Evolutionary conservation across 73 alveolate species (phyloP).

Genomic region (Symbiodinium natans): DNA sequence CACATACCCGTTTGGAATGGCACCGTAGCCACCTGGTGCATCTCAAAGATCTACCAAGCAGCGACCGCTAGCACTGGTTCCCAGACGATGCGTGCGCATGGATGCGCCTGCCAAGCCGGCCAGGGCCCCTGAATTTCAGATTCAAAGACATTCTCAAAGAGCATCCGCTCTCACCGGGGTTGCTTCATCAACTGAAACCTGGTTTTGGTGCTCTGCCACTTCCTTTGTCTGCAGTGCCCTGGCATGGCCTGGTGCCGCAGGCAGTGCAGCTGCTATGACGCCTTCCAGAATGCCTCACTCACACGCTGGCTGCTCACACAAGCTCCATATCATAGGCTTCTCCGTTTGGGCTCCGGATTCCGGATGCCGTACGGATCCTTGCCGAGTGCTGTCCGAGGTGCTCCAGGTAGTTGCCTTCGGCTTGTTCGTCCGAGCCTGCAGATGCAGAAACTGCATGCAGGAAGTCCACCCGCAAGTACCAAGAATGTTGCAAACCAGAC

Average conservation of each 20-base stretch:
- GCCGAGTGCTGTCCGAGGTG: background rate
- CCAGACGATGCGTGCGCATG: background rate
- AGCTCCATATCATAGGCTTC: too few relatives aligned
- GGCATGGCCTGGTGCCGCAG: slow-evolving; percentile 22
- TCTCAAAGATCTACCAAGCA: too few relatives aligned
- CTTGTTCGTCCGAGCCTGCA: slow-evolving; percentile 57
- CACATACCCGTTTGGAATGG: slow-evolving; percentile 44
- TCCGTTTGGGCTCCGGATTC: background rate
- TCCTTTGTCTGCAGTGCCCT: too few relatives aligned
- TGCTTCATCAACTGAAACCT: too few relatives aligned
- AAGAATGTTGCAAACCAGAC: background rate
- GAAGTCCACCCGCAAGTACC: background rate
- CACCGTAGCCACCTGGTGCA: slow-evolving; percentile 32
- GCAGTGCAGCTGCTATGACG: slow-evolving; percentile 75
- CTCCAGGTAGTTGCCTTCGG: slow-evolving; percentile 88
- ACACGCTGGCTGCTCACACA: background rate
- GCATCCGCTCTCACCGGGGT: background rate
- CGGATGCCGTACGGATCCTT: background rate
- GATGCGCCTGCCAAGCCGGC: background rate
- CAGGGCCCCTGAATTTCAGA: slow-evolving; percentile 11
- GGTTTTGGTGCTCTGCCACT: too few relatives aligned
- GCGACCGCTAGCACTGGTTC: too few relatives aligned
- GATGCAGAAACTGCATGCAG: background rate
- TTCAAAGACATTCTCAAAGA: background rate
- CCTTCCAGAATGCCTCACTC: slow-evolving; percentile 60